Evolutionary conservation across 495 filamentous ascomycete species (phyloP).

Genomic region (Bacidia rubella): DNA sequence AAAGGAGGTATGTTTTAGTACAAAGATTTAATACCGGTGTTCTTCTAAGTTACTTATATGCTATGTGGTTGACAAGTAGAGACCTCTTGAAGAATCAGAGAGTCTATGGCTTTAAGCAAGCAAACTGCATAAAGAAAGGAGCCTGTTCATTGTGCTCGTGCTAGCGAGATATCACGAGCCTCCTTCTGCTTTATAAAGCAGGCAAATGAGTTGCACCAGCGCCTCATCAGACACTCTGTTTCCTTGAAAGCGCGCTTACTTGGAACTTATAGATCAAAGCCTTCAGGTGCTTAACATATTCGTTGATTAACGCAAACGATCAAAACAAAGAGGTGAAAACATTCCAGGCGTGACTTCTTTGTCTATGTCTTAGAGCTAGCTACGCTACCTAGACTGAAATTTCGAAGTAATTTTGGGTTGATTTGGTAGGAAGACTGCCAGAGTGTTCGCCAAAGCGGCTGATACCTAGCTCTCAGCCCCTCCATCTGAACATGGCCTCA

Average conservation of each 20-base stretch:
- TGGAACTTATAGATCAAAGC: too few relatives aligned
- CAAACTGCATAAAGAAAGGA: background rate
- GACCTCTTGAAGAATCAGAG: background rate
- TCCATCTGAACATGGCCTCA: background rate
- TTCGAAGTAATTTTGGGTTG: background rate
- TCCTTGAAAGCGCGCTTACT: too few relatives aligned
- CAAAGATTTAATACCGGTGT: background rate
- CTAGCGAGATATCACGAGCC: too few relatives aligned
- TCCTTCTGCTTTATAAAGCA: too few relatives aligned
- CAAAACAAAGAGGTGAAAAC: too few relatives aligned
- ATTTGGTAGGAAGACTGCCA: background rate
- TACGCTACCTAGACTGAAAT: background rate
- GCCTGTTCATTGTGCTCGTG: too few relatives aligned
- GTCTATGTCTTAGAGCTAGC: background rate
- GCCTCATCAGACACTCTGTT: too few relatives aligned
- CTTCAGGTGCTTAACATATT: too few relatives aligned
- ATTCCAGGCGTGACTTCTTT: background rate
- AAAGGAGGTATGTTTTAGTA: too few relatives aligned
- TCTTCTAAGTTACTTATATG: background rate
- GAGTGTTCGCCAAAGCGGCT: background rate
- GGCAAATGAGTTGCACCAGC: too few relatives aligned
- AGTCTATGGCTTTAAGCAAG: background rate
- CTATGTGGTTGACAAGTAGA: background rate
- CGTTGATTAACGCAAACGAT: too few relatives aligned
- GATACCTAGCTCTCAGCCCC: background rate